phyloP scores from a whole-genome alignment of 441 rosid species.

The Viola pubescens region DNA sequence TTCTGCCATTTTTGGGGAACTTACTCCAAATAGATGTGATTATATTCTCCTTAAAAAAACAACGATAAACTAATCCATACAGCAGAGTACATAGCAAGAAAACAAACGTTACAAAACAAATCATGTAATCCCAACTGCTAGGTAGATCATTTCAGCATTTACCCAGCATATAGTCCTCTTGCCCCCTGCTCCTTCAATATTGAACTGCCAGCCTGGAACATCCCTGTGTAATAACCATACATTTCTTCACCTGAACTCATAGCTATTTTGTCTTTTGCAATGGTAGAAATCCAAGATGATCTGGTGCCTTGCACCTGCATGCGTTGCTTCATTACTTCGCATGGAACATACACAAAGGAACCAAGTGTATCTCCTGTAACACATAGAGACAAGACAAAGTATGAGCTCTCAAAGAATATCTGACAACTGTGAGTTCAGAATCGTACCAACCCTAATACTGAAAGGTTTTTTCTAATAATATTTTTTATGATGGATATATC shows the following conservation, averaged over 20 bases:
- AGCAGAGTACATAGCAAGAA: conserved; percentile 2
- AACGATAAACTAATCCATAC: not conserved
- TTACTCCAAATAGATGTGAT: no score
- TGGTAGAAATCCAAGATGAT: conserved; percentile 58
- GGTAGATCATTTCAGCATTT: conserved; percentile 13
- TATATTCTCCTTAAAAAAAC: no score
- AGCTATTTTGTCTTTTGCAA: conserved; percentile 33
- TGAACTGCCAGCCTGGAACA: conserved; percentile 80
- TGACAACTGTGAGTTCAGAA: not conserved
- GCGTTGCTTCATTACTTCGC: conserved; percentile 94
- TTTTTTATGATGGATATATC: no score
- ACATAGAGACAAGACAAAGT: conserved; percentile 22
- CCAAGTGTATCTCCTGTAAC: conserved; percentile 90
- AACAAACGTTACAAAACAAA: not conserved
- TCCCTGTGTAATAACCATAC: conserved; percentile 76
- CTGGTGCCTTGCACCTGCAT: conserved; percentile 93
- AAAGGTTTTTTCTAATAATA: not conserved
- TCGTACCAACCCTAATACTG: not conserved
- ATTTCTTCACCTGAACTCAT: conserved; percentile 42
- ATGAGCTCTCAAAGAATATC: conserved; percentile 22
- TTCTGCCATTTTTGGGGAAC: no score
- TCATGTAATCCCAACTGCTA: not conserved
- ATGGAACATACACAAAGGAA: conserved; percentile 83
- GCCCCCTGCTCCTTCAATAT: conserved; percentile 83
- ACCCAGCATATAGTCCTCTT: conserved; percentile 88